phyloP scores from a whole-genome alignment of 768 basidiomycete genomes.

The Agrocybe pediades region DNA sequence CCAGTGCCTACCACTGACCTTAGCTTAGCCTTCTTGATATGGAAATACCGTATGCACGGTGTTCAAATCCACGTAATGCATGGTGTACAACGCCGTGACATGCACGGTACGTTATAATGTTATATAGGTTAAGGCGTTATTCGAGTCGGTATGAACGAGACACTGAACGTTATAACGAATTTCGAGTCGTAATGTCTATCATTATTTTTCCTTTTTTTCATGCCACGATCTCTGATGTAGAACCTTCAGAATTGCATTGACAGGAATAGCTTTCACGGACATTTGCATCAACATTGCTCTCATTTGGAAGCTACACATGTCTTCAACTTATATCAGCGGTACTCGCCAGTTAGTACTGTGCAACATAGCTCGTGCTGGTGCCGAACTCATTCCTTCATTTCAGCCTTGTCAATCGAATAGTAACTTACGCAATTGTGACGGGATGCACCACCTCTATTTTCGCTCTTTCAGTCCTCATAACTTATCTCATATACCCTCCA shows the following conservation, averaged over 20 bases:
- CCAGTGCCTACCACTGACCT: no score
- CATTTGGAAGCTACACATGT: background rate
- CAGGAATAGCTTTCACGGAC: conserved; percentile 3
- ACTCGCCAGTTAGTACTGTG: background rate
- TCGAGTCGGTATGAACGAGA: background rate
- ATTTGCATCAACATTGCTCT: conserved; percentile 9
- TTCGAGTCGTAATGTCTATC: background rate
- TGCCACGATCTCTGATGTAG: background rate
- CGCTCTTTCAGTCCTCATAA: conserved; percentile 2
- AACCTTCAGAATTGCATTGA: conserved; percentile 4
- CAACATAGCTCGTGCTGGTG: background rate
- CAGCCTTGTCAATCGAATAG: conserved; percentile 10
- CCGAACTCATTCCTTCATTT: background rate
- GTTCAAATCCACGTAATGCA: no score
- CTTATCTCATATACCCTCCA: background rate
- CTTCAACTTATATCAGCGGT: background rate
- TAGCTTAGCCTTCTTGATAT: no score
- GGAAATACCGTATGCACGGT: no score
- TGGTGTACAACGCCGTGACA: no score
- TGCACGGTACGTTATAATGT: no score
- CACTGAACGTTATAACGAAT: background rate
- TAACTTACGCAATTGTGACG: conserved; percentile 4
- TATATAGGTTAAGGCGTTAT: no score
- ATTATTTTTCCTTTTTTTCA: background rate
- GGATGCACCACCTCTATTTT: conserved; percentile 8